Evolutionary conservation across 768 basidiomycete species (phyloP).

Genomic region (Gloeopeniophorella convolvens): DNA sequence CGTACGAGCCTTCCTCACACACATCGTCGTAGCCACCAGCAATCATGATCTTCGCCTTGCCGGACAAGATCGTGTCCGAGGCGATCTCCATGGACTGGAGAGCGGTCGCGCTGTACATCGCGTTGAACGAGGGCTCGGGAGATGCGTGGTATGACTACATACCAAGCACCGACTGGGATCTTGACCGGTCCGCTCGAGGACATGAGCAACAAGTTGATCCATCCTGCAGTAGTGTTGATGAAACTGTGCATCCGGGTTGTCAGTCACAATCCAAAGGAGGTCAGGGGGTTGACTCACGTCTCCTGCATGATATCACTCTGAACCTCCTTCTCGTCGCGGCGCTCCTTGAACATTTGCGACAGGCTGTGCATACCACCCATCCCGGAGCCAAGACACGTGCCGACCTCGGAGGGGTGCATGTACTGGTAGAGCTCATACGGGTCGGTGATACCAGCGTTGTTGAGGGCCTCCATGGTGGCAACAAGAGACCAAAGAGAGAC

Average conservation of each 20-base stretch:
- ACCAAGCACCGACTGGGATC: constrained; percentile 99
- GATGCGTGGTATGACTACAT: constrained; percentile 27
- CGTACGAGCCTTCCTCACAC: constrained; percentile 96
- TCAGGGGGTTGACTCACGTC: constrained; percentile 53
- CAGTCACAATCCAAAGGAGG: neutral
- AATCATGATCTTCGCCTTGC: constrained; percentile 99
- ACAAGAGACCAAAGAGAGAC: constrained; percentile 93
- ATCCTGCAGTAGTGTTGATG: constrained; percentile 98
- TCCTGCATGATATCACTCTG: constrained; percentile 99
- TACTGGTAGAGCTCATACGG: constrained; percentile 97
- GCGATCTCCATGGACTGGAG: constrained; percentile 98
- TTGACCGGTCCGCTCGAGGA: constrained; percentile 98
- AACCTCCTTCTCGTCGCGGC: constrained; percentile 95
- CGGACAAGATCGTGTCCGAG: constrained; percentile 88
- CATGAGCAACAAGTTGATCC: constrained; percentile 91
- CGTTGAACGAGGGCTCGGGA: constrained; percentile 9
- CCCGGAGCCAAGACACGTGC: constrained; percentile 89
- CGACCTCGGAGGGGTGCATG: constrained; percentile 94
- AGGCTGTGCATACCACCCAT: constrained; percentile 95
- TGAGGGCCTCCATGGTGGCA: constrained; percentile 90
- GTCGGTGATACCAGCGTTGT: constrained; percentile 95
- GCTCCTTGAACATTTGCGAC: constrained; percentile 97
- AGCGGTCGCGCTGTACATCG: constrained; percentile 71
- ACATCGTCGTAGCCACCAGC: constrained; percentile 98
- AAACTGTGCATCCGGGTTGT: constrained; percentile 47